Conservation (phyloP, 345 rosid genomes). For the Excoecaria agallocha region DNA sequence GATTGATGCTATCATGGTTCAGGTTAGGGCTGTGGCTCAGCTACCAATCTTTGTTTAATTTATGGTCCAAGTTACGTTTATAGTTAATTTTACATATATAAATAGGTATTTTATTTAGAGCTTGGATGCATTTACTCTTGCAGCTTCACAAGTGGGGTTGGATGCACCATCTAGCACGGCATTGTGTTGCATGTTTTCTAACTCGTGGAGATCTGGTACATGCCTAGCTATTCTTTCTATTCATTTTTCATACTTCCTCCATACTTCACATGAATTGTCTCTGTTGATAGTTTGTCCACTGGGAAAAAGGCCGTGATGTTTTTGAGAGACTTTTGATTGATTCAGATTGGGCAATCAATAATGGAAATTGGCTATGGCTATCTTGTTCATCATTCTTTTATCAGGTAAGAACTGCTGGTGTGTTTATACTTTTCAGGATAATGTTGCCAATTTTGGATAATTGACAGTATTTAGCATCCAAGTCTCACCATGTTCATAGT, state of each 20-base stretch:
- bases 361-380: slow-evolving; percentile 94
- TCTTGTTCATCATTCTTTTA: slow-evolving; percentile 97
- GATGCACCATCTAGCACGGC: slow-evolving; percentile 97
- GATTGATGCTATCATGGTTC: slow-evolving; percentile 98
- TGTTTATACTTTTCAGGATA: slow-evolving; percentile 5
- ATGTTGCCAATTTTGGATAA: background rate
- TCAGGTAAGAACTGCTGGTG: slow-evolving; percentile 46
- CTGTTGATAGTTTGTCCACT: slow-evolving; percentile 77
- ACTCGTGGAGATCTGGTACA: slow-evolving; percentile 96
- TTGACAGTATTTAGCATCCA: background rate
- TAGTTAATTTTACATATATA: background rate
- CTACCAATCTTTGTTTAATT: slow-evolving; percentile 3
- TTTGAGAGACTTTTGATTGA: slow-evolving; percentile 90
- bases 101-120: background rate
- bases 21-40: slow-evolving; percentile 49
- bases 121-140: slow-evolving; percentile 20
- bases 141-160: slow-evolving; percentile 96
- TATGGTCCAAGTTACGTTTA: background rate
- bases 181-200: slow-evolving; percentile 87
- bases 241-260: slow-evolving; percentile 7
- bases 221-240: slow-evolving; percentile 6
- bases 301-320: slow-evolving; percentile 97
- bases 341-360: slow-evolving; percentile 94
- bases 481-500: background rate
- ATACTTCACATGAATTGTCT: slow-evolving; percentile 21